Base-by-base conservation (phyloP, 768 basidiomycete genomes). In the Amanita muscaria region DNA sequence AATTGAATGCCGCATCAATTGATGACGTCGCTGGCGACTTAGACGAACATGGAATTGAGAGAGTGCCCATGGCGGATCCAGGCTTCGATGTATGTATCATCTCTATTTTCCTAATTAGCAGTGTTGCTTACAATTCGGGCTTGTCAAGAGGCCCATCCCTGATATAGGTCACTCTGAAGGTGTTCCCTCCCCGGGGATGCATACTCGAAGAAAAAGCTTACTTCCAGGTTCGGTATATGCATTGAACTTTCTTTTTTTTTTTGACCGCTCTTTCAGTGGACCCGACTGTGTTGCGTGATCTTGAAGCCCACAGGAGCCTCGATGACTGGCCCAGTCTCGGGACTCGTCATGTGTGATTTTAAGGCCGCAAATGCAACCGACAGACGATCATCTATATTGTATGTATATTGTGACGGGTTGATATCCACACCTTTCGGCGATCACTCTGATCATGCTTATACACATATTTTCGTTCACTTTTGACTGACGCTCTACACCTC, bases 191-290 rank as follows among this genome's bases (percentile, higher is more conserved):
- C 66, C 70, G 47, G 77, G 81, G 34, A 73, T 91, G 43, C 94
- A 99, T 64, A 79, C 93, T 25, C 80, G 94, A 54, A 77, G 94
- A 63, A 96, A 92, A 72, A 94, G 90, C 56, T 92, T 94, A 37
- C 72, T 97, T 49, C 93, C 91, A 67, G 84, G 88, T 88, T 61
- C n/a, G n/a, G n/a, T n/a, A n/a, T 57, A 66, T 64, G 21, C 46
- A 46, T 30, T 47, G 46, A 40, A 27, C 47, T 41, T 22, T 33
- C 38, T 52, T 54, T 42, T 49, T 53, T 37, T 34, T 42, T 44
- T 38, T 44, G n/a, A 24, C 22, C 23, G 27, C 48, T 32, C 57
- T 51, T 51, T 35, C 15, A 87, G 87, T 93, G 57, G 91, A 93
- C 63, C 88, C 91, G 2, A 79, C 80, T 37, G 90, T 94, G 22